Evolutionary conservation across 1,284 basidiomycete genomes (phyloP), one percentile per base, ranked within the genome.

Genomic region (Trichosporon sp.): DNA sequence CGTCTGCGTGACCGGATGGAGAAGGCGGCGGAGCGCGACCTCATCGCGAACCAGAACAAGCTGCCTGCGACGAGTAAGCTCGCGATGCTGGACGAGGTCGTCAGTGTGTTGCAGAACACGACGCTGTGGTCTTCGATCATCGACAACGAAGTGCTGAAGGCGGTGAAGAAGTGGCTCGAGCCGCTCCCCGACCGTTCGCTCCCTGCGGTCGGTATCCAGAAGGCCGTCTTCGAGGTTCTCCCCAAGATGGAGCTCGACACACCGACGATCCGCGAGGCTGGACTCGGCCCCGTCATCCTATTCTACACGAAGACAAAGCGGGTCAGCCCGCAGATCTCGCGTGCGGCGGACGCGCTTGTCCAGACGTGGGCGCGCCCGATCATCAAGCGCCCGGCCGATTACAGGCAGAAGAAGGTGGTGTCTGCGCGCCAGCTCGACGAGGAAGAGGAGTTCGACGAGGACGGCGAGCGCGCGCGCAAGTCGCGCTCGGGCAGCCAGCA

Each of bases 131-230:
- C 97, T 76, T 92, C 94, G 2, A 97, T 98, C 77, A 88, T 95
- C 70, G 97, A 99, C 84, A 95, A 95, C 82, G 95, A 96, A 74
- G 79, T 98, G 38, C 87, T 99, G 31, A 92, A 95, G 76, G 94
- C 91, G 3, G 94, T 99, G 67, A 88, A 89, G 67, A 86, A 89
- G 47, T 99, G 95, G 94, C 89, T 99, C 3, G 96, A 99, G 77
- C 96, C 97, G 1, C 88, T 98, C 11, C 92, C 91, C 0, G 95
- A 98, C 84, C 88, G 88, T 65, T 95, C 93, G 1, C 87, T 99
- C 5, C 96, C 97, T 0, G 93, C 94, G 2, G 88, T 98, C 66
- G 98, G 96, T 81, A 98, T 99, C 77, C 96, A 98, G 80, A 90
- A 90, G 66, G 92, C 95, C 68, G 89, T 99, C 74, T 95, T 99